Evolutionary conservation across 2,329 filamentous ascomycete genomes (phyloP), one percentile per base, ranked within the genome.

Genomic region (Xylaria sp.): DNA sequence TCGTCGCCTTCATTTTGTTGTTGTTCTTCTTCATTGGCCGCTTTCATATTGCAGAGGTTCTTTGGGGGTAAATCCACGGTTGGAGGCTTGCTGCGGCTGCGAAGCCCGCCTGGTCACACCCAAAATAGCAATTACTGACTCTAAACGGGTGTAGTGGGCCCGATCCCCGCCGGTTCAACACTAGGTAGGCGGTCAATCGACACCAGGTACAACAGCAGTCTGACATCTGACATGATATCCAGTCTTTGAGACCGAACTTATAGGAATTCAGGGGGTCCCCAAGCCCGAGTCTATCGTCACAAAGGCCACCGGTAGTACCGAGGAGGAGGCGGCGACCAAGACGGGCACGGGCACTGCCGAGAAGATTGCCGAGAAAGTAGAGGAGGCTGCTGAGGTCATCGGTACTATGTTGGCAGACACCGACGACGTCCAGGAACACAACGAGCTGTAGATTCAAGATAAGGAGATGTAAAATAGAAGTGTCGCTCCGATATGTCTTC

Each of bases 171-270:
- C 4, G 91, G 90, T 37, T 90, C 92, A 74, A 97, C 93, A 66
- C 82, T 98, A 77, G 85, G 91, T 92, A 85, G 53, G 86, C 74
- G 61, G 35, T 35, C 44, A 29, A 35, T 37, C 23, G 51, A 35
- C 12, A 25, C 40, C 40, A 16, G 6, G 8, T n/a, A 13, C 13
- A 50, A 4, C 29, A n/a, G 3, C 16, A 6, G 32, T 53, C 21
- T 5, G 13, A 48, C 48, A 48, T 60, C 54, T 76, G 23, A 72
- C 68, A 2, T 21, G 60, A 35, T 8, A 47, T 70, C 54, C 75
- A 92, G 89, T 98, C 62, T 98, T 98, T 78, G 93, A 97, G 84
- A 97, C 94, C 54, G 93, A 97, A 82, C 84, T 98, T 73, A 85
- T 98, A 76, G 91, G 87, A 65, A 98, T 98, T 77, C 85, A 90